Percentiles rank a stretch among this genome's conserved stretches.
Evolutionary conservation across 208 protist genomes (phyloP).

Genomic region (Acanthamoeba sp.): DNA sequence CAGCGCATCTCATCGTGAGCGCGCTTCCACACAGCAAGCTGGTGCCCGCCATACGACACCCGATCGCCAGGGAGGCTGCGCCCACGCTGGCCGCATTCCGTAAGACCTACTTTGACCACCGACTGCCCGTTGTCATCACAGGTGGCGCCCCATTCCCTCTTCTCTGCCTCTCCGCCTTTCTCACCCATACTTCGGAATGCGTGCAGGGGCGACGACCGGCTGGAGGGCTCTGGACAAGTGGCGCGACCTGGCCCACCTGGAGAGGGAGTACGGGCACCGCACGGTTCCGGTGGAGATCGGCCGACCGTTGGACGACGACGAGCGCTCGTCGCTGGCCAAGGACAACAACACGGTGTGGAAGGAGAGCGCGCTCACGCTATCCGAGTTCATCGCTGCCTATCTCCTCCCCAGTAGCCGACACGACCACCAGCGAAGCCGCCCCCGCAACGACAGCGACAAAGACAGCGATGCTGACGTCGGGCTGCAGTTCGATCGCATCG

Average conservation of each 20-base stretch:
- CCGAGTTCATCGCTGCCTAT: slow-evolving; percentile 71
- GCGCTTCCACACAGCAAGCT: not conserved
- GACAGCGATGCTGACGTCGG: not conserved
- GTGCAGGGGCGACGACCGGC: slow-evolving; percentile 20
- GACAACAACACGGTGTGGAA: slow-evolving; percentile 32
- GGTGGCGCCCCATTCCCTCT: slow-evolving; percentile 27
- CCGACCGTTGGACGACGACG: slow-evolving; percentile 39
- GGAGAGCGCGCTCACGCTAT: slow-evolving; percentile 70
- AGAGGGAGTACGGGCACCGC: slow-evolving; percentile 55
- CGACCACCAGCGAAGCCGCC: not conserved
- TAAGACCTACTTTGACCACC: not conserved
- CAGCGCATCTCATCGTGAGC: not conserved
- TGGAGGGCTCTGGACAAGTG: slow-evolving; percentile 75
- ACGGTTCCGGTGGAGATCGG: slow-evolving; percentile 77
- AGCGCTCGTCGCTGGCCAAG: slow-evolving; percentile 13
- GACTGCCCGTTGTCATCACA: not conserved
- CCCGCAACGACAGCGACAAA: not conserved
- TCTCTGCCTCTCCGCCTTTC: no score
- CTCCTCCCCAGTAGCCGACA: slow-evolving; percentile 63
- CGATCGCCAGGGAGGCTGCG: not conserved
- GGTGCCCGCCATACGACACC: not conserved
- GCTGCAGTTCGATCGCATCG: slow-evolving; percentile 32
- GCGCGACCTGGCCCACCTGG: slow-evolving; percentile 74
- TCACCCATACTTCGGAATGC: not conserved
- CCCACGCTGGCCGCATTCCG: slow-evolving; percentile 4